Evolutionary conservation across 257 asterid genomes (phyloP), one percentile per base, ranked within the genome.

Genomic region (Cruciata laevipes): DNA sequence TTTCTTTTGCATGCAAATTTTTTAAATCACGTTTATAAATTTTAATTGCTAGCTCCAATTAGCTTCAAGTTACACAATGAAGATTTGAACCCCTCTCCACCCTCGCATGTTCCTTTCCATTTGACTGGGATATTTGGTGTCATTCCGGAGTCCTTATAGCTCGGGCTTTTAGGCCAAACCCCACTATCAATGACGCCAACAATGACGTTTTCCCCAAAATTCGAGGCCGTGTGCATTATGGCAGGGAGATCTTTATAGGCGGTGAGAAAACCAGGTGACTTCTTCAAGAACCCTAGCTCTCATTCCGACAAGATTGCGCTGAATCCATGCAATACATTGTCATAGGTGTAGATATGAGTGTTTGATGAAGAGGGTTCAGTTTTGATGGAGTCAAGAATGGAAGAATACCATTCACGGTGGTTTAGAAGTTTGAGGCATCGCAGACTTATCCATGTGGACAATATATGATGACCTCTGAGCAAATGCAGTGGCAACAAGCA

Each of bases 241-340:
- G 75, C 81, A 8, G 18, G 61, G 2, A 51, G 57, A 33, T 85
- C 90, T 0, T 20, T 35, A 17, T 77, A 85, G 7, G 83, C 77
- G 0, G 86, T 72, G 65, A 85, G 78, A 56, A 74, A 82, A 1
- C 90, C 90, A 0, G 79, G 79, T 4, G 70, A 37, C 2, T 69
- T 81, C 63, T 69, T 55, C 1, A 83, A 68, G 42, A 61, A 20
- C 65, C 61, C 53, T 1, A 81, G 73, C 7, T 85, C 91, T 3
- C 65, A 63, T 10, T 64, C 30, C 0, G 88, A 77, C 69, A 85
- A 38, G 37, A 73, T 7, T 0, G 82, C 88, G 40, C 79, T 82
- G 42, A 82, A 85, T 10, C 87, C 90, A 13, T 85, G 83, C 25
- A 85, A 61, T 0, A 74, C 86, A 58, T 75, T 59, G 73, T 77